Conservation (phyloP, 805 yeast species). For the Candida tammaniensis region DNA sequence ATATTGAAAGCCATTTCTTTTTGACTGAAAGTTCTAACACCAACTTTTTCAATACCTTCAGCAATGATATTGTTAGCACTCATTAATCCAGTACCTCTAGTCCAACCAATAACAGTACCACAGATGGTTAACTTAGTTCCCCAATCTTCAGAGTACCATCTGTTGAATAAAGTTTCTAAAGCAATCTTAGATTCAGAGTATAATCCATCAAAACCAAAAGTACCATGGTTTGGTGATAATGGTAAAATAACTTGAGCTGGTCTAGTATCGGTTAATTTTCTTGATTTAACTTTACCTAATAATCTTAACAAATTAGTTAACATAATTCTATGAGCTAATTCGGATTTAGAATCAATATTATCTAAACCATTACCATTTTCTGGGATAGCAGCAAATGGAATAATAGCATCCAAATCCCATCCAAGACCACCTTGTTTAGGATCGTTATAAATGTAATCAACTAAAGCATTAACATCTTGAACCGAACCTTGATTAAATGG, state of each 20-base stretch:
- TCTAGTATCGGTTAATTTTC: conserved; percentile 85
- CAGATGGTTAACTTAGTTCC: conserved; percentile 88
- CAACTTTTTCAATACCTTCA: conserved; percentile 92
- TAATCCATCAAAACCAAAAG: conserved; percentile 97
- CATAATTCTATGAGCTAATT: conserved; percentile 98
- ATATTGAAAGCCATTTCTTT: conserved; percentile 99
- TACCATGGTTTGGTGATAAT: conserved; percentile 98
- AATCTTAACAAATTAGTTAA: conserved; percentile 90
- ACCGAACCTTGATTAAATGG: conserved; percentile 99
- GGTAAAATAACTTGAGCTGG: conserved; percentile 98
- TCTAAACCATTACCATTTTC: conserved; percentile 97
- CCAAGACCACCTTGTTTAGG: conserved; percentile 87
- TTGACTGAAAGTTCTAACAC: conserved; percentile 98
- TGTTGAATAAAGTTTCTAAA: conserved; percentile 93
- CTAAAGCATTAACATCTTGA: conserved; percentile 84
- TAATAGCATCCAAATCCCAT: conserved; percentile 94
- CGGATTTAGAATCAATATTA: conserved; percentile 89
- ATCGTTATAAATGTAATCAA: conserved; percentile 81
- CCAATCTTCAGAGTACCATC: conserved; percentile 99
- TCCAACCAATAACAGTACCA: conserved; percentile 99
- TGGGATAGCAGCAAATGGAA: conserved; percentile 99
- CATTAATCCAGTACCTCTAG: conserved; percentile 99
- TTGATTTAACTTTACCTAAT: conserved; percentile 84
- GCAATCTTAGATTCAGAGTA: conserved; percentile 97
- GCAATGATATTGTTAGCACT: conserved; percentile 95